Conservation (phyloP, 148 eudicot species). For the Amaranthus cruentus region DNA sequence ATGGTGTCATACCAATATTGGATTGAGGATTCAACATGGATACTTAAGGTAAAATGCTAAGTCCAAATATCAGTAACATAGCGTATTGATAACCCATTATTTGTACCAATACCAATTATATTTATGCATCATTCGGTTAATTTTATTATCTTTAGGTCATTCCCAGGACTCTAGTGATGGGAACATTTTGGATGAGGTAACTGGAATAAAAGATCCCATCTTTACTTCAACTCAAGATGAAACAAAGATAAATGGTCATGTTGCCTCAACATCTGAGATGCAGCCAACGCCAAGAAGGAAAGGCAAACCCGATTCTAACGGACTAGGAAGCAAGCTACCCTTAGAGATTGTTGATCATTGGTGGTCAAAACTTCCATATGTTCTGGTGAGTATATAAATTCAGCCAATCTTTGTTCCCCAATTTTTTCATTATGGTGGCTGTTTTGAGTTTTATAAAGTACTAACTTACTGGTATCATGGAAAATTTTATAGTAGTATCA, state of each 20-base stretch:
- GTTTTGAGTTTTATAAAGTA: not conserved
- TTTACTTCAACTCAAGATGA: conserved; percentile 12
- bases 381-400: conserved; percentile 47
- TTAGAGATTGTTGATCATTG: conserved; percentile 34
- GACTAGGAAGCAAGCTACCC: conserved; percentile 26
- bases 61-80: no score
- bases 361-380: conserved; percentile 90
- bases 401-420: not conserved
- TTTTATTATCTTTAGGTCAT: conserved; percentile 45
- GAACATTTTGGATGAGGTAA: conserved; percentile 10
- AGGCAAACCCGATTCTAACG: conserved; percentile 15
- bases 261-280: conserved; percentile 18
- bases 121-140: conserved; percentile 19
- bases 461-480: not conserved
- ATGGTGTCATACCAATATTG: no score
- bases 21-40: no score
- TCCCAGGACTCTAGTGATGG: conserved; percentile 28
- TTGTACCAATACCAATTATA: not conserved
- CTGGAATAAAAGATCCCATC: conserved; percentile 9
- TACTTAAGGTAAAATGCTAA: no score
- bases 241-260: conserved; percentile 9
- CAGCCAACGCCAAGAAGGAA: conserved; percentile 9
- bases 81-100: not conserved
- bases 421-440: not conserved
- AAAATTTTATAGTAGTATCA: not conserved